phyloP scores from a whole-genome alignment of 2,329 filamentous ascomycete species.

The Penicillium sp. region DNA sequence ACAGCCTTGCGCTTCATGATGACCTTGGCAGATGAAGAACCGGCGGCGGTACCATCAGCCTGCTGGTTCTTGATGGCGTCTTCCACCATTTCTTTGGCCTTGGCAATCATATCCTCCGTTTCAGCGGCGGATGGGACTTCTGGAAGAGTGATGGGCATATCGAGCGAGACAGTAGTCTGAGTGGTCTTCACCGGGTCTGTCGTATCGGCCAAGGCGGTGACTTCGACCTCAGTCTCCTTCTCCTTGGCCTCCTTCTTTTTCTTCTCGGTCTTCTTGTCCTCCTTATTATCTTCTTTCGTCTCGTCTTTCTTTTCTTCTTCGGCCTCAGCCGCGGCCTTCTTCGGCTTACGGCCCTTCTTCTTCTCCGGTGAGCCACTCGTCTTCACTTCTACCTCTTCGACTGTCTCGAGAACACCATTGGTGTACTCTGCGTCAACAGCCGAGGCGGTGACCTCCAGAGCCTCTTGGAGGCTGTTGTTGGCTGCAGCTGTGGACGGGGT shows the following conservation, averaged over 20 bases:
- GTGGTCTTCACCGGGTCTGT: conserved; percentile 62
- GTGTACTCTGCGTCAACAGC: conserved; percentile 25
- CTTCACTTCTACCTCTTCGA: conserved; percentile 28
- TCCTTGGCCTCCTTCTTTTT: conserved; percentile 50
- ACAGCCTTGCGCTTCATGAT: conserved; percentile 70
- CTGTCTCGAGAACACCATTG: conserved; percentile 16
- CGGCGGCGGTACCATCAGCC: conserved; percentile 37
- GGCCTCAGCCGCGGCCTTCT: conserved; percentile 20
- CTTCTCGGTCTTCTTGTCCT: conserved; percentile 51
- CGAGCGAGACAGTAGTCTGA: conserved; percentile 70
- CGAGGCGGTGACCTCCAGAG: conserved; percentile 45
- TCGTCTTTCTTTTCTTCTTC: conserved; percentile 15
- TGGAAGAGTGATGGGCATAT: conserved; percentile 65
- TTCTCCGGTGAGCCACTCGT: conserved; percentile 20
- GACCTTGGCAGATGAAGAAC: conserved; percentile 35
- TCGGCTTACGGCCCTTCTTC: conserved; percentile 22
- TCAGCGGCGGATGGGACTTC: conserved; percentile 73
- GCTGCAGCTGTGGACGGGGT: conserved; percentile 50
- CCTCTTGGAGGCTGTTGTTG: conserved; percentile 49
- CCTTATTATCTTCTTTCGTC: conserved; percentile 41
- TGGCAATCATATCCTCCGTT: conserved; percentile 76
- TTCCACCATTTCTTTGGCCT: conserved; percentile 84
- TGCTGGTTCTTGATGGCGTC: conserved; percentile 56
- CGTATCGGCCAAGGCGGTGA: conserved; percentile 58
- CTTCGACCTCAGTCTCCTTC: conserved; percentile 56